phyloP scores from a whole-genome alignment of 768 basidiomycete genomes.

The Leccinum pellstonianum region DNA sequence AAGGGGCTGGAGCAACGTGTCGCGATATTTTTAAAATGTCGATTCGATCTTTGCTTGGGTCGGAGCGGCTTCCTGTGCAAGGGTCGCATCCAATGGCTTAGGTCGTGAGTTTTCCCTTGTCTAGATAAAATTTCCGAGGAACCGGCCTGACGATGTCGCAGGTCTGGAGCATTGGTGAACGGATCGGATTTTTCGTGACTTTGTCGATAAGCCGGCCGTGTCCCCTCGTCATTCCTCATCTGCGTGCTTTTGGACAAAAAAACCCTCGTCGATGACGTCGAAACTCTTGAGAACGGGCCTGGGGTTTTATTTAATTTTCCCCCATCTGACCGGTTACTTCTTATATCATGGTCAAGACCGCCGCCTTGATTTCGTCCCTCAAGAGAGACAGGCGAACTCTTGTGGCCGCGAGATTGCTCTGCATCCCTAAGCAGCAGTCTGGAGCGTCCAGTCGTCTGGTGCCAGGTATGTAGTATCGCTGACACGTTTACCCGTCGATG shows the following conservation, averaged over 20 bases:
- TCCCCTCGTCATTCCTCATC: neutral
- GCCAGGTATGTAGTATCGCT: too few relatives aligned
- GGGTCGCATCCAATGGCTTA: neutral
- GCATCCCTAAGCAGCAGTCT: too few relatives aligned
- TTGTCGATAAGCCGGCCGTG: too few relatives aligned
- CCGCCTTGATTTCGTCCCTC: neutral
- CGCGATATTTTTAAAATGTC: neutral
- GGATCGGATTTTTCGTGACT: neutral
- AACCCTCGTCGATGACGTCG: neutral
- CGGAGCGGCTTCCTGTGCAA: neutral
- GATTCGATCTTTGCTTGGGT: neutral
- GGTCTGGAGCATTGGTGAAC: neutral
- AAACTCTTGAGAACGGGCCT: neutral
- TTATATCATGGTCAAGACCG: neutral
- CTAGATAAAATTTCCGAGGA: neutral
- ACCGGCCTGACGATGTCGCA: neutral
- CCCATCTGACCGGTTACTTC: neutral
- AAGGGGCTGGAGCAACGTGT: neutral
- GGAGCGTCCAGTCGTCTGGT: too few relatives aligned
- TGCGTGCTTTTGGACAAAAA: neutral
- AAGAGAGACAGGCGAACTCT: neutral
- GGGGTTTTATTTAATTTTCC: too few relatives aligned
- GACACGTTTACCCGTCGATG: neutral
- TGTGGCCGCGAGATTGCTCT: neutral
- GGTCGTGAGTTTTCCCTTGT: neutral